Evolutionary conservation across 2,329 filamentous ascomycete genomes (phyloP).

Genomic region (Zasmidium citrigriseum): DNA sequence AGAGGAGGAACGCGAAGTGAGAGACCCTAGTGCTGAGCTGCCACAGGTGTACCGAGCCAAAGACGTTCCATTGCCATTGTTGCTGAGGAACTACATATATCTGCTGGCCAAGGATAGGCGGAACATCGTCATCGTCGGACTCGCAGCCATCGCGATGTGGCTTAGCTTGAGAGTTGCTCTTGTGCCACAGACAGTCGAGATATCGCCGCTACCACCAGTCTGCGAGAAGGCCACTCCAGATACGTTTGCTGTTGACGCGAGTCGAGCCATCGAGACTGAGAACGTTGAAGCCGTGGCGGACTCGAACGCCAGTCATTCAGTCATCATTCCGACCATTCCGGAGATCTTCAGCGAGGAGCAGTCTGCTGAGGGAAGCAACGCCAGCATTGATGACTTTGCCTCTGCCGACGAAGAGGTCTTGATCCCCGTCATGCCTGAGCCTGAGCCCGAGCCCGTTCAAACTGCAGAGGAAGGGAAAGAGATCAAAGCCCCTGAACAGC

Average conservation of each 20-base stretch:
- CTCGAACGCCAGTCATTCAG: neutral
- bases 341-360: too few relatives aligned
- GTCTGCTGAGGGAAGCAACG: too few relatives aligned
- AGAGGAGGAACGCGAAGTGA: neutral
- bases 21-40: constrained; percentile 17
- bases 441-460: too few relatives aligned
- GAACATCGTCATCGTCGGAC: constrained; percentile 53
- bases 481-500: neutral
- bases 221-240: neutral
- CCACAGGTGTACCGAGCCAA: constrained; percentile 34
- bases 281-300: neutral
- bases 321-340: too few relatives aligned
- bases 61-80: constrained; percentile 54
- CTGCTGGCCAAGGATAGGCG: constrained; percentile 54
- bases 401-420: neutral
- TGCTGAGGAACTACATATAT: constrained; percentile 56
- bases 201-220: neutral
- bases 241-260: neutral
- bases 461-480: too few relatives aligned
- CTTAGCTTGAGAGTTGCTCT: constrained; percentile 17
- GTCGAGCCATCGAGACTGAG: neutral
- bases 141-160: constrained; percentile 33
- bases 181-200: neutral
- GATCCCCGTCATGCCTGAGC: too few relatives aligned
- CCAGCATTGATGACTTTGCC: neutral